These are phyloP conservation scores for Ogataea henricii DNA, from an alignment of 805 yeast species.

Conservation along the genomic window DNA sequence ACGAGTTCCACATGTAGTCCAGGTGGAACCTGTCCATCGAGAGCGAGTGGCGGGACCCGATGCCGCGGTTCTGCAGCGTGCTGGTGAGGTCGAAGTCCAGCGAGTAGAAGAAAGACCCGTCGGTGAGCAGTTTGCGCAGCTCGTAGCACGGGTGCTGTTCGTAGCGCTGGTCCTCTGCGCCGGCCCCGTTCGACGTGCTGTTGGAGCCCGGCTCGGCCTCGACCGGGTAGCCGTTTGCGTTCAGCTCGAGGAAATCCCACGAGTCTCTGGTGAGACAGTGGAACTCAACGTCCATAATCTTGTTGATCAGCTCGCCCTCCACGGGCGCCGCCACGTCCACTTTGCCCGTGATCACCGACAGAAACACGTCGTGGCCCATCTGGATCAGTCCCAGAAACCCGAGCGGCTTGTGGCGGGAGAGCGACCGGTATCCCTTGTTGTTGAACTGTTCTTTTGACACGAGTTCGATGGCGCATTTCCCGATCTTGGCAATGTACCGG, in stretches of 20 bases:
- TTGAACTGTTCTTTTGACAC: constrained; percentile 41
- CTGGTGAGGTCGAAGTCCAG: constrained; percentile 91
- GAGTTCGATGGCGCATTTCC: constrained; percentile 52
- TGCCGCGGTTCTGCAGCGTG: constrained; percentile 76
- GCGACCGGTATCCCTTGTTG: constrained; percentile 41
- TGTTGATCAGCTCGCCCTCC: constrained; percentile 74
- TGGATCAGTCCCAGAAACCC: constrained; percentile 85
- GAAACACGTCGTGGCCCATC: constrained; percentile 63
- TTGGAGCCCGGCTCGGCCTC: constrained; percentile 38
- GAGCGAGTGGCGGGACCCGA: constrained; percentile 43
- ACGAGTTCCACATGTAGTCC: constrained; percentile 96
- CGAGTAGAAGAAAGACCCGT: constrained; percentile 91
- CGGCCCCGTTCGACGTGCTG: constrained; percentile 10
- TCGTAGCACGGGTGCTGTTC: constrained; percentile 84
- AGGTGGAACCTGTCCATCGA: constrained; percentile 66
- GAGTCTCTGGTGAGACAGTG: constrained; percentile 66
- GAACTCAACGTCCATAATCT: constrained; percentile 85
- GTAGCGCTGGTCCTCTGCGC: constrained; percentile 20
- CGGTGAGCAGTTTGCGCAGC: constrained; percentile 70
- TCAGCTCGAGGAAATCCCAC: constrained; percentile 81
- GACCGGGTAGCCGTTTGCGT: constrained; percentile 66
- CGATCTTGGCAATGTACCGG: constrained; percentile 39
- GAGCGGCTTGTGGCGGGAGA: constrained; percentile 46
- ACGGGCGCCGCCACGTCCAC: constrained; percentile 80
- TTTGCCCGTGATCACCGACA: constrained; percentile 79